phyloP scores from a whole-genome alignment of 805 yeast species.

The Metschnikowia cerradonensis region DNA sequence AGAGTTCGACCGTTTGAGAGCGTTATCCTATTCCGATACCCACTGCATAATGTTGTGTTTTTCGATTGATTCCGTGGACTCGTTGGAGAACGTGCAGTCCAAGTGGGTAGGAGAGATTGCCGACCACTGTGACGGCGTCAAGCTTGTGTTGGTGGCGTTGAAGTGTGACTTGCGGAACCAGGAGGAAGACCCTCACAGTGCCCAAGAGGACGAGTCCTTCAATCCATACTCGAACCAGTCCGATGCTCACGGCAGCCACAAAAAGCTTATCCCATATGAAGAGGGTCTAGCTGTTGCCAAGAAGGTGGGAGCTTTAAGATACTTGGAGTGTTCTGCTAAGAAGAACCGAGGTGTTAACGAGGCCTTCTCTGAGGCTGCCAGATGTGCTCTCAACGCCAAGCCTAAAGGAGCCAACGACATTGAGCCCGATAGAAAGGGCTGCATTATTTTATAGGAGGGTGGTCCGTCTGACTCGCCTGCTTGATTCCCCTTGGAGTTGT shows the following conservation, averaged over 20 bases:
- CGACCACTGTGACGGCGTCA: slow-evolving; percentile 96
- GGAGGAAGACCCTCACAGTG: slow-evolving; percentile 38
- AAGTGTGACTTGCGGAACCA: slow-evolving; percentile 86
- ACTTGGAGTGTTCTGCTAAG: slow-evolving; percentile 95
- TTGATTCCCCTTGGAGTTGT: not conserved
- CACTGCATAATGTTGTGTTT: slow-evolving; percentile 97
- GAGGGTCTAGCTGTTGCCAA: slow-evolving; percentile 94
- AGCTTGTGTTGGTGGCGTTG: slow-evolving; percentile 86
- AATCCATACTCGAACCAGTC: slow-evolving; percentile 30
- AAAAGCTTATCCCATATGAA: slow-evolving; percentile 74
- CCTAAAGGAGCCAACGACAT: slow-evolving; percentile 67
- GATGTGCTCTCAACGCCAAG: slow-evolving; percentile 89
- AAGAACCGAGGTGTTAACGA: slow-evolving; percentile 97
- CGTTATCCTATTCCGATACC: slow-evolving; percentile 89
- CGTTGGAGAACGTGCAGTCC: slow-evolving; percentile 88
- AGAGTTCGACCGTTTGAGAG: slow-evolving; percentile 91
- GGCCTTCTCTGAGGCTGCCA: slow-evolving; percentile 97
- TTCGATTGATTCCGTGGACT: slow-evolving; percentile 89
- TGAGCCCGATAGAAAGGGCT: slow-evolving; percentile 38
- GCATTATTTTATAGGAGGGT: slow-evolving; percentile 33
- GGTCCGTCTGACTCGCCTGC: not conserved
- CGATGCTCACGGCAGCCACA: slow-evolving; percentile 35
- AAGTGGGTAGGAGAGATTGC: slow-evolving; percentile 97
- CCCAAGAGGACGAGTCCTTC: slow-evolving; percentile 24
- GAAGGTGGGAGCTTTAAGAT: slow-evolving; percentile 87